Base-by-base conservation (phyloP, 2,329 filamentous ascomycete genomes). In the Septoria linicola region DNA sequence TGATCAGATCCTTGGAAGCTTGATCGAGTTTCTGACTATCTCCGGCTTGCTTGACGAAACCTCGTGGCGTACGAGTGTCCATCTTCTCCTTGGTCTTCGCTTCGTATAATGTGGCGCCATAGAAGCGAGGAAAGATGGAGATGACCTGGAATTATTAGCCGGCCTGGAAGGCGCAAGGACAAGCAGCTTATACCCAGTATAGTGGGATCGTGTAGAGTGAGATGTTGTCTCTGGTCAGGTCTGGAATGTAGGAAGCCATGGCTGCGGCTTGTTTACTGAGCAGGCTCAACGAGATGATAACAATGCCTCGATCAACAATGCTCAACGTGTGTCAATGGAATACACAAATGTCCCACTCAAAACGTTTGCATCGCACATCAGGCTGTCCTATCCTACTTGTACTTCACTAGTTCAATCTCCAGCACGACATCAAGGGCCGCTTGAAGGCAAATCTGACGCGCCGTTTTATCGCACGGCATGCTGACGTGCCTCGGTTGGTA, bases 61-160 rank as follows among this genome's bases (percentile, higher is more conserved):
- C 60, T 16, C 70, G 64, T 1, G 70, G 70, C 2, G 57, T 50
- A 16, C 55, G 53, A 37, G 59, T 58, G 55, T 70, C 67, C 47
- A 68, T 20, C 27, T 55, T 48, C 14, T 51, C 44, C 40, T 51
- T 39, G 4, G 56, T 54, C 25, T 53, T 51, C 14, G 20, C 35
- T 25, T 54, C 55, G 52, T 44, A 59, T 43, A 53, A 46, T 2
- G 43, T 51, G 11, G 55, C 53, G 14, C 68, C 63, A 50, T 67
- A 70, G 54, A 65, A 51, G 49, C 69, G 70, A 5, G 72, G 71
- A 4, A 55, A 43, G 36, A 72, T 53, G 41, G 64, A 59, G 17
- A 70, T 41, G 34, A 45, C 39, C 55, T 58, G 43, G 16, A 30
- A 42, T 31, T 14, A 39, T 53, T 19, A 35, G 43, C 44, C n/a